phyloP scores from a whole-genome alignment of 345 rosid species.

The Pugionium cornutum region DNA sequence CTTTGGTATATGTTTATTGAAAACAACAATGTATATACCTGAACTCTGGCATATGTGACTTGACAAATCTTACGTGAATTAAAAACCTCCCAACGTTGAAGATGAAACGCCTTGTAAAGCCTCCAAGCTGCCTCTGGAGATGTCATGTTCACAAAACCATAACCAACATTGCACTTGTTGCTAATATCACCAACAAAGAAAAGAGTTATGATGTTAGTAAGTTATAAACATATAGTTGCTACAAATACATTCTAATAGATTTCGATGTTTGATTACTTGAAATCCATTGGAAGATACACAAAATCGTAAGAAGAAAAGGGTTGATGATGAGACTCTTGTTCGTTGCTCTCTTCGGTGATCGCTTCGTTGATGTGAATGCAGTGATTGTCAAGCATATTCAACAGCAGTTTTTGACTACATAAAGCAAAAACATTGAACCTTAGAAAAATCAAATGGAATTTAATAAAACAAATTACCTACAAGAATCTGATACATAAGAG shows the following conservation, averaged over 20 bases:
- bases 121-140: conserved; percentile 79
- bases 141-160: conserved; percentile 99
- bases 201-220: neutral
- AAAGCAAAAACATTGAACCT: conserved; percentile 16
- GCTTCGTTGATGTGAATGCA: conserved; percentile 87
- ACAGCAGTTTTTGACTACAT: conserved; percentile 65
- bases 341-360: conserved; percentile 36
- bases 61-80: conserved; percentile 93
- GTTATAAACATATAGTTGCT: neutral
- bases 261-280: conserved; percentile 57
- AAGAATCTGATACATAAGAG: conserved; percentile 25
- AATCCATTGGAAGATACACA: conserved; percentile 96
- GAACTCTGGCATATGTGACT: conserved; percentile 90
- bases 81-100: conserved; percentile 93
- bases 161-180: conserved; percentile 98
- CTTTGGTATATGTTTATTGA: neutral
- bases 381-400: conserved; percentile 95
- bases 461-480: conserved; percentile 5
- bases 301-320: conserved; percentile 88
- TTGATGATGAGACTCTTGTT: conserved; percentile 48
- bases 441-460: conserved; percentile 19
- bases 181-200: conserved; percentile 42
- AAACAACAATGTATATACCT: conserved; percentile 48
- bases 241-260: neutral
- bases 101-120: conserved; percentile 84